These are phyloP conservation scores for Pythium angustatum DNA, from an alignment of 352 stramenopile species.

Conservation along the genomic window DNA sequence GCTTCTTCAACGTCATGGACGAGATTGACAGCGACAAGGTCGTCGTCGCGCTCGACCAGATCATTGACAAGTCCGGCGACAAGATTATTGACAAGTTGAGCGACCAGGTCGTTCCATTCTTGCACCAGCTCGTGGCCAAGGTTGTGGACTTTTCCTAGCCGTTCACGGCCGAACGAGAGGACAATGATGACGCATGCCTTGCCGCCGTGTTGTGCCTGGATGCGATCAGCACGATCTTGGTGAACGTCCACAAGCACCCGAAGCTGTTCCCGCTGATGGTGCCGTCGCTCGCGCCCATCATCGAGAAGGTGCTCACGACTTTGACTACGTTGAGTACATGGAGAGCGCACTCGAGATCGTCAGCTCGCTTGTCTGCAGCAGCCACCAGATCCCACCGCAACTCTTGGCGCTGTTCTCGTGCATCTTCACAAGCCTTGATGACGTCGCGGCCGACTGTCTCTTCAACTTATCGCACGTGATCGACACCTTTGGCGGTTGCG, in stretches of 20 bases:
- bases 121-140: constrained; percentile 93
- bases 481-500: constrained; percentile 94
- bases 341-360: constrained; percentile 96
- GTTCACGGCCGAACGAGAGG: constrained; percentile 91
- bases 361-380: constrained; percentile 96
- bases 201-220: constrained; percentile 91
- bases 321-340: constrained; percentile 97
- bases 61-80: constrained; percentile 97
- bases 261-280: constrained; percentile 90
- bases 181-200: constrained; percentile 97
- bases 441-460: constrained; percentile 96
- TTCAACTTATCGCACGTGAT: constrained; percentile 95
- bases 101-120: constrained; percentile 94
- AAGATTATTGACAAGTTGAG: constrained; percentile 97
- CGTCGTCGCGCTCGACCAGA: constrained; percentile 91
- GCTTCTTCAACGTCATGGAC: constrained; percentile 99
- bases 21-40: constrained; percentile 99
- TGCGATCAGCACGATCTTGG: constrained; percentile 85
- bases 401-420: constrained; percentile 96
- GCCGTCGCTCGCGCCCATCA: constrained; percentile 92
- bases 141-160: constrained; percentile 94
- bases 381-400: constrained; percentile 87
- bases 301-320: constrained; percentile 96
- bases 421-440: constrained; percentile 94
- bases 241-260: constrained; percentile 80